phyloP scores from a whole-genome alignment of 2,329 filamentous ascomycete species.

The Albophoma yamanashiensis region DNA sequence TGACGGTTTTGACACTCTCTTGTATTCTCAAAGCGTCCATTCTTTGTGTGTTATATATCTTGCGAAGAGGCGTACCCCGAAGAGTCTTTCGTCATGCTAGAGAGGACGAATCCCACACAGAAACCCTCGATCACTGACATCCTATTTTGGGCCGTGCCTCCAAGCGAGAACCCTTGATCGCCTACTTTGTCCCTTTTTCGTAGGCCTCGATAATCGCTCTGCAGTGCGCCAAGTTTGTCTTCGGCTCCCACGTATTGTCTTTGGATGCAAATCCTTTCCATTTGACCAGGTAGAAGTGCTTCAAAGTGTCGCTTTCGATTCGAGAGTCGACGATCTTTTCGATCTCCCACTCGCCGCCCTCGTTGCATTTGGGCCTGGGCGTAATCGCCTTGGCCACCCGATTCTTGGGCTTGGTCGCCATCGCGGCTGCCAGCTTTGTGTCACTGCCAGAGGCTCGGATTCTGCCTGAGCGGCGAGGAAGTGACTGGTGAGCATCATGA shows the following conservation, averaged over 20 bases:
- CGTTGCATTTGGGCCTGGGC: background rate
- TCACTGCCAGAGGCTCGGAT: background rate
- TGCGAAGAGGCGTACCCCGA: background rate
- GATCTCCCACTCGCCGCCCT: slow-evolving; percentile 30
- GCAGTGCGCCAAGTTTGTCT: slow-evolving; percentile 30
- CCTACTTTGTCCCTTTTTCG: slow-evolving; percentile 12
- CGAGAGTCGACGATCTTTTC: slow-evolving; percentile 33
- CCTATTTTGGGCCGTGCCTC: background rate
- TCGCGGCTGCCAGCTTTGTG: background rate
- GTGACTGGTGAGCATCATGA: background rate
- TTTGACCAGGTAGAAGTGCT: slow-evolving; percentile 37
- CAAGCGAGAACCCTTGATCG: no score
- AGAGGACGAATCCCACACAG: background rate
- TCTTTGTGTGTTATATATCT: no score
- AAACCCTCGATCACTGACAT: background rate
- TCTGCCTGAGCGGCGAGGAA: background rate
- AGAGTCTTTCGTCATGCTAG: background rate
- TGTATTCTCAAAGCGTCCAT: no score
- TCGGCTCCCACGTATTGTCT: slow-evolving; percentile 45
- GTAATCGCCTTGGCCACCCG: slow-evolving; percentile 1
- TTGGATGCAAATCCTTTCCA: slow-evolving; percentile 36
- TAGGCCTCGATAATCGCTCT: slow-evolving; percentile 22
- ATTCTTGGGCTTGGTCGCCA: slow-evolving; percentile 6
- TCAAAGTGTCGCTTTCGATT: slow-evolving; percentile 24
- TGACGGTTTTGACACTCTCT: background rate